Evolutionary conservation across 495 filamentous ascomycete species (phyloP).

Genomic region (Hypoxylon lenormandii): DNA sequence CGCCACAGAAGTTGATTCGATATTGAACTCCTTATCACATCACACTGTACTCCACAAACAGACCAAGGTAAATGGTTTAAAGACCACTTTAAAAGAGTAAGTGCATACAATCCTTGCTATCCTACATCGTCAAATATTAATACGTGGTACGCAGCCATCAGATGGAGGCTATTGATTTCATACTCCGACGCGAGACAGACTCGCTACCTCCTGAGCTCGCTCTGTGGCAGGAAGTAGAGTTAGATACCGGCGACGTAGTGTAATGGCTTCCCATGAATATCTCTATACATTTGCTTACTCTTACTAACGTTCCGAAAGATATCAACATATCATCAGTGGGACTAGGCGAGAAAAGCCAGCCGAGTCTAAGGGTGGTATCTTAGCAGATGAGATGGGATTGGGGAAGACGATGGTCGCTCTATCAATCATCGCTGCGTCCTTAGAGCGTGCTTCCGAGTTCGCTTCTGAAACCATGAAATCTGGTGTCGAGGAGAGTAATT

Average conservation of each 20-base stretch:
- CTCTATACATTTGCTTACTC: background rate
- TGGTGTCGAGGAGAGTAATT: background rate
- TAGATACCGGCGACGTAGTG: background rate
- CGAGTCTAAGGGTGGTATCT: slow-evolving; percentile 23
- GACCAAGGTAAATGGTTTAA: background rate
- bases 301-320: background rate
- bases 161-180: slow-evolving; percentile 6
- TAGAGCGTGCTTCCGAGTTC: background rate
- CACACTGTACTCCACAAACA: slow-evolving; percentile 1
- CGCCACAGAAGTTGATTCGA: background rate
- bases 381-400: background rate
- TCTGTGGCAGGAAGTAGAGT: slow-evolving; percentile 1
- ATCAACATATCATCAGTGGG: slow-evolving; percentile 3
- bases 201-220: slow-evolving; percentile 1
- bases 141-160: background rate
- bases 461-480: background rate
- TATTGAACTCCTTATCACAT: slow-evolving; percentile 7
- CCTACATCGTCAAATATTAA: background rate
- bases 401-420: background rate
- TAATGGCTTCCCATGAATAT: background rate
- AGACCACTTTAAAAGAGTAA: slow-evolving; percentile 5
- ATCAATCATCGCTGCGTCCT: background rate
- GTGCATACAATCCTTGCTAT: background rate
- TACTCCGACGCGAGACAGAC: slow-evolving; percentile 2
- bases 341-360: background rate